phyloP scores from a whole-genome alignment of 2,329 filamentous ascomycete genomes.

The Sporothrix inflata region DNA sequence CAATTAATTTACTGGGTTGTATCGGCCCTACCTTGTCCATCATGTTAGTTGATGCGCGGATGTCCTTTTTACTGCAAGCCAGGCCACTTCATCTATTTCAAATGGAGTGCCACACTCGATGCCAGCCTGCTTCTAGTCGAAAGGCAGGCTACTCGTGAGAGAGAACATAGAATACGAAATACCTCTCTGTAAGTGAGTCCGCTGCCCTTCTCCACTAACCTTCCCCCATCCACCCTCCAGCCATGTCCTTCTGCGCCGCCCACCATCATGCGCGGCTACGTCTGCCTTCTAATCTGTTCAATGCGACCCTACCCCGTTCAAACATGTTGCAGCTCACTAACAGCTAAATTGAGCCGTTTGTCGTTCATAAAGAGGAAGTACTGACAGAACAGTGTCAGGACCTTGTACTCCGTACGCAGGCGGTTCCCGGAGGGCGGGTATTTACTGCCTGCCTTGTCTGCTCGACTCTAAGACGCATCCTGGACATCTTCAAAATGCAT shows the following conservation, averaged over 20 bases:
- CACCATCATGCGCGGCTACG: neutral
- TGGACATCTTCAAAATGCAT: neutral
- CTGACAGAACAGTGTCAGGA: neutral
- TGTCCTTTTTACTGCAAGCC: neutral
- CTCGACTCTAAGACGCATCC: neutral
- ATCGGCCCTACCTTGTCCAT: slow-evolving; percentile 31
- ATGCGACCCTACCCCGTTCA: slow-evolving; percentile 1
- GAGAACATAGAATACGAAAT: neutral
- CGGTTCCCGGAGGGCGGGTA: neutral
- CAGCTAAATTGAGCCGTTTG: slow-evolving; percentile 11
- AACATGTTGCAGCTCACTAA: neutral
- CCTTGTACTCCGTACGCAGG: neutral
- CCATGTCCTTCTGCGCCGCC: neutral
- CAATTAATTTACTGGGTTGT: slow-evolving; percentile 31
- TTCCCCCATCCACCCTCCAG: neutral
- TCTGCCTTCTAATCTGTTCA: neutral
- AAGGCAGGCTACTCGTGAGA: neutral
- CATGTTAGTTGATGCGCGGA: slow-evolving; percentile 8
- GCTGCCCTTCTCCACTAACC: neutral
- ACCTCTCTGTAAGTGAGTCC: neutral
- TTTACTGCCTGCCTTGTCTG: neutral
- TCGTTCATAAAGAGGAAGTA: neutral
- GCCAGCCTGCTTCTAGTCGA: neutral
- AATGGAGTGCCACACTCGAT: slow-evolving; percentile 26
- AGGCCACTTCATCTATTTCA: slow-evolving; percentile 24